These are phyloP conservation scores for Penicillium sp. DNA, from an alignment of 2,329 filamentous ascomycete genomes.

Conservation along the genomic window DNA sequence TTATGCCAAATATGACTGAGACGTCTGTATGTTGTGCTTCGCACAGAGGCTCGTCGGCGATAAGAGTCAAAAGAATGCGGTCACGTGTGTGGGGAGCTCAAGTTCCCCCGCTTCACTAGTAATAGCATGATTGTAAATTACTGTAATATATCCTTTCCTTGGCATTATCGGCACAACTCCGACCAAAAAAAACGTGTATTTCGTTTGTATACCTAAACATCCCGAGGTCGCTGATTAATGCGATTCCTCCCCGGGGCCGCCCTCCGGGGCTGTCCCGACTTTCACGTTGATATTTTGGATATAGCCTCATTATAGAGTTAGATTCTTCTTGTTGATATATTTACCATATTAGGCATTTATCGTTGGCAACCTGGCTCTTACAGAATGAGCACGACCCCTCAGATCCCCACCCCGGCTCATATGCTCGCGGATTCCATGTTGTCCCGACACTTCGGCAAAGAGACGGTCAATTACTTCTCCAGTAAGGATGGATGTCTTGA, in stretches of 20 bases:
- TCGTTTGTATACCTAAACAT: neutral
- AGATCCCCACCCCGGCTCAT: conserved; percentile 58
- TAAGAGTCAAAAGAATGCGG: conserved; percentile 7
- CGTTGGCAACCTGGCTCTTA: neutral
- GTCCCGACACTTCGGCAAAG: conserved; percentile 48
- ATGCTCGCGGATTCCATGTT: conserved; percentile 57
- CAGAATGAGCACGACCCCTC: conserved; percentile 30
- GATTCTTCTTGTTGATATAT: neutral
- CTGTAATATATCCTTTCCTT: neutral
- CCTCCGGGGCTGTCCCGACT: neutral
- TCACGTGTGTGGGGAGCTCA: conserved; percentile 23
- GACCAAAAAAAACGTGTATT: conserved; percentile 9
- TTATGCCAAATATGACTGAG: conserved; percentile 13
- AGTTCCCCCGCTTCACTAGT: conserved; percentile 13
- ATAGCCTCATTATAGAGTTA: neutral
- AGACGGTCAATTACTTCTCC: conserved; percentile 53
- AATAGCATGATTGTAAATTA: conserved; percentile 6
- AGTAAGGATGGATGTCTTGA: conserved; percentile 33
- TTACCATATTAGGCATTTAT: neutral
- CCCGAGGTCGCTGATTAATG: conserved; percentile 22
- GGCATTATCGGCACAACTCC: conserved; percentile 12
- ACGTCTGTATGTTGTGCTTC: neutral
- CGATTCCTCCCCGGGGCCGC: neutral
- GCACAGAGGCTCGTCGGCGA: neutral
- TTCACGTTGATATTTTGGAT: neutral